A percentile compares a stretch with the other conserved stretches of the same genome.
Evolutionary conservation across 176 grass and related monocot species (phyloP).

Genomic region (Lolium perenne): DNA sequence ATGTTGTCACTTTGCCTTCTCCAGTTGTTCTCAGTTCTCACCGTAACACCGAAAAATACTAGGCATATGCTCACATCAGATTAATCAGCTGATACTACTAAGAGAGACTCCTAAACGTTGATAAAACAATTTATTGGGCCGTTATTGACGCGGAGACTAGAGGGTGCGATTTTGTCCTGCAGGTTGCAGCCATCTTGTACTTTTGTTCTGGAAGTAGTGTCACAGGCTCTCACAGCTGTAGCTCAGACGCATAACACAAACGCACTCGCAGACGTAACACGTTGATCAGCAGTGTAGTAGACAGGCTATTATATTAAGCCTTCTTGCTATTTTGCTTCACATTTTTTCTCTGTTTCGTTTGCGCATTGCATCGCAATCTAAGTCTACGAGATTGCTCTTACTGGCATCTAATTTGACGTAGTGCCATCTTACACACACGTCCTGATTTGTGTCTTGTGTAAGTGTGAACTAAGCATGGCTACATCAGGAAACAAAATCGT

Average conservation of each 20-base stretch:
- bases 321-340: background rate
- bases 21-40: slow-evolving; percentile 6
- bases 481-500: background rate
- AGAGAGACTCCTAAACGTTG: background rate
- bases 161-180: background rate
- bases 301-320: background rate
- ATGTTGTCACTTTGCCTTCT: slow-evolving; percentile 35
- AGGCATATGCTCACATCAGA: background rate
- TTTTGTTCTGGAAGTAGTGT: background rate
- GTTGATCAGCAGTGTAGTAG: background rate
- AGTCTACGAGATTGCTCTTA: background rate
- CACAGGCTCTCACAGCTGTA: background rate
- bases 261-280: background rate
- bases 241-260: background rate
- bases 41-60: background rate
- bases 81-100: background rate
- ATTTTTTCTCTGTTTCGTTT: background rate
- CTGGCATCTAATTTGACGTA: background rate
- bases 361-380: background rate
- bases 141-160: slow-evolving; percentile 44
- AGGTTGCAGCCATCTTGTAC: background rate
- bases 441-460: background rate
- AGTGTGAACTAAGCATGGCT: background rate
- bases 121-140: background rate
- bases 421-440: background rate